Base-by-base conservation (phyloP, 805 yeast genomes). In the Wickerhamomyces chaumierensis region DNA sequence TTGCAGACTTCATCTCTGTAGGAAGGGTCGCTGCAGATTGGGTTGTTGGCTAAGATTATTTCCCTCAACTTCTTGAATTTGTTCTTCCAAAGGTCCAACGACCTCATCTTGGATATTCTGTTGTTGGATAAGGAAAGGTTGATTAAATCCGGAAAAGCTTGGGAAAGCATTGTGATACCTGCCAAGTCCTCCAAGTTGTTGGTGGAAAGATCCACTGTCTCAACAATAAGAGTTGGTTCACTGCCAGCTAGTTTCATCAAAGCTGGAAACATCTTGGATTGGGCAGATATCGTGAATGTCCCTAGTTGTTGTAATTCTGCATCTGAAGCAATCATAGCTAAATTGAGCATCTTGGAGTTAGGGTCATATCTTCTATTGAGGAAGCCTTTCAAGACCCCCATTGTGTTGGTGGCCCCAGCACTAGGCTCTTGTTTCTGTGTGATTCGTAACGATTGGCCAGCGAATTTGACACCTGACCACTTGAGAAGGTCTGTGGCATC, bases 211-310 rank as follows among this genome's bases (percentile, higher is more conserved):
- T 79, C 82, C 7, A 88, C 73, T 41, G 86, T 78, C 23, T 78
- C 80, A 4, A 87, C 80, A 7, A 54, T 54, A 18, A 61, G 49
- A 1, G 57, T 55, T 16, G 33, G 17, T 20, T 73, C 75, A 38
- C 73, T 73, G 3, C 65, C 60, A 1, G 95, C 95, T 8, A 90
- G 60, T 54, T 81, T 83, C 81, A 90, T 75, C 46, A 92, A 61
- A 1, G 97, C 97, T 11, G 86, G 81, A 57, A 90, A 86, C 71
- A 87, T 79, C 58, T 90, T 92, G 13, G 88, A 70, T 27, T 79
- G 70, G 1, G 84, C 75, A 11, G 75, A 59, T 14, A 71, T 62
- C 4, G 77, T 62, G 44, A 87, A 77, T 38, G 85, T 64, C 0
- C 95, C 94, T 43, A 69, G 69, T 16, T 68, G 61, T 12, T 58